Conservation (phyloP, 1,284 basidiomycete species). For the Xerocomus subilludens region DNA sequence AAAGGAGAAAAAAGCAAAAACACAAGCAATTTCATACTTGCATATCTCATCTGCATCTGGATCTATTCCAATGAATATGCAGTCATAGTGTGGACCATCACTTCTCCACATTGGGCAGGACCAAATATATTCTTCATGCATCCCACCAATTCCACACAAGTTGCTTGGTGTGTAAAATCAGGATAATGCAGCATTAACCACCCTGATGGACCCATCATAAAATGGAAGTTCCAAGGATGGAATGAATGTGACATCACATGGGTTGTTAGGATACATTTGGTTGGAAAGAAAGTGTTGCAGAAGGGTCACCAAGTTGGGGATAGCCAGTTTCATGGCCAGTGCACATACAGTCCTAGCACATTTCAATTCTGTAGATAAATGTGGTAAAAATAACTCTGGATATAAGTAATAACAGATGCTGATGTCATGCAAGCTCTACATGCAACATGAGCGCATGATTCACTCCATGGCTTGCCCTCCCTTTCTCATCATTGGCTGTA, state of each 20-base stretch:
- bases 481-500: too few species aligned
- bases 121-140: constrained; percentile 30
- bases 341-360: constrained; percentile 16
- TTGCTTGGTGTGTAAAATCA: constrained; percentile 50
- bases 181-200: constrained; percentile 32
- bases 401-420: too few species aligned
- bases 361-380: constrained; percentile 14
- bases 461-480: too few species aligned
- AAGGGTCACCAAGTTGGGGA: constrained; percentile 33
- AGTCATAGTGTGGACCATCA: too few species aligned
- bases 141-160: constrained; percentile 39
- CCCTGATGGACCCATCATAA: constrained; percentile 21
- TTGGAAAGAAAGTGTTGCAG: constrained; percentile 19
- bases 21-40: neutral
- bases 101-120: neutral
- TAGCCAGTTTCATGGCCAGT: constrained; percentile 30
- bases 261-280: constrained; percentile 13
- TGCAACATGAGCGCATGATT: too few species aligned
- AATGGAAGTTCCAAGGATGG: constrained; percentile 5
- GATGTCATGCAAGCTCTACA: too few species aligned
- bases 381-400: too few species aligned
- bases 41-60: neutral
- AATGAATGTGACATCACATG: neutral
- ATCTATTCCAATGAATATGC: too few species aligned
- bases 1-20: constrained; percentile 31